Base-by-base conservation (phyloP, 495 filamentous ascomycete genomes). In the Ramalina intermedia region DNA sequence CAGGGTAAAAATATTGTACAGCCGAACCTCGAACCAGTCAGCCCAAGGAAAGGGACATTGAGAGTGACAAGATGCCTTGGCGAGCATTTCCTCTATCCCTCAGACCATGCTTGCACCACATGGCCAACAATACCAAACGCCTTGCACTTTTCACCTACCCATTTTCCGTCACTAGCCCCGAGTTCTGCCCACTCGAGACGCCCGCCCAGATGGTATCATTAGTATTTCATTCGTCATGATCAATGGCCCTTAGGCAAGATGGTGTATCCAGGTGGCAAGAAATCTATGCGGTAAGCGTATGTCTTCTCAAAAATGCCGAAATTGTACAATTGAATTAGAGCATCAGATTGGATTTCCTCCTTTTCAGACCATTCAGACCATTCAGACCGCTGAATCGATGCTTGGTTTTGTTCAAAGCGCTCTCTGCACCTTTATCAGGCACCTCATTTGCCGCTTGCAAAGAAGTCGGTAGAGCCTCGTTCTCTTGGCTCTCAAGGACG, bases 261-360 rank as follows among this genome's bases (percentile, higher is more conserved):
- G 29, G 29, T 13, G 29, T 33, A 33, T 33, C 29, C 29, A 33
- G 7, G 29, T 2, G 29, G 29, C 3, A 33, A 33, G 41, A 27
- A 18, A n/a, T 44, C 13, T 24, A 44, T 47, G 44, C 33, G 16
- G 37, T 37, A 7, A 47, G 17, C 20, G 33, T 35, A 27, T 47
- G 26, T 47, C 44, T 35, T 35, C 16, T 42, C 13, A 41, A 12
- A 24, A 13, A 20, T 39, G 37, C 21, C 20, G 29, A 14, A 18
- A 49, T 7, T 42, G 16, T 53, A 43, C 37, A 53, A 4, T 41
- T 33, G 51, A 18, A 41, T 63, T 55, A 69, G 44, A 61, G 58
- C 38, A 62, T 56, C 45, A 67, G 62, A 45, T 59, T 67, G 35
- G 65, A 66, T 6, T 61, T 64, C 50, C 67, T 72, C 55, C 68